Percentiles rank a stretch among this genome's conserved stretches.
Evolutionary conservation across 1,284 basidiomycete genomes (phyloP).

Genomic region (Erythrobasidium hasegawianum): DNA sequence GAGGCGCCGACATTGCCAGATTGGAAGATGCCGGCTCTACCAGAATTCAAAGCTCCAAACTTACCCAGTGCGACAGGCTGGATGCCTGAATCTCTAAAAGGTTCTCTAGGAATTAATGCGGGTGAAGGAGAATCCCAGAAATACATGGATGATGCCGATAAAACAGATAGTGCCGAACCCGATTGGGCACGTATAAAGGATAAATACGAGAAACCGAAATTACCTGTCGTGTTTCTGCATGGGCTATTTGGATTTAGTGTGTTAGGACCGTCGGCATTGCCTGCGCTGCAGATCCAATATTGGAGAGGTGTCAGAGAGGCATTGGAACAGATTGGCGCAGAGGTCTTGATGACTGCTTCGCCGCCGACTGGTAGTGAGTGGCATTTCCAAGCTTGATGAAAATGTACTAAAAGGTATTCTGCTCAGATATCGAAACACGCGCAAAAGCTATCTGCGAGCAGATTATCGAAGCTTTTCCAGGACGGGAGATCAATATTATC

Average conservation of each 20-base stretch:
- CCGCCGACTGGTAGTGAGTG: conserved; percentile 58
- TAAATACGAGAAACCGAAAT: conserved; percentile 70
- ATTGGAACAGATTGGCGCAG: conserved; percentile 77
- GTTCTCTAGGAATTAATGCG: conserved; percentile 8
- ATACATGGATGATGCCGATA: conserved; percentile 58
- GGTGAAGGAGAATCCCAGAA: conserved; percentile 19
- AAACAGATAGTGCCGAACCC: conserved; percentile 56
- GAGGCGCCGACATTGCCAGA: conserved; percentile 2
- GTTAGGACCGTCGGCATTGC: conserved; percentile 56
- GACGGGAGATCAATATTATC: conserved; percentile 78
- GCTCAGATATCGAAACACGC: conserved; percentile 77
- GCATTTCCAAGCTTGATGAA: no score
- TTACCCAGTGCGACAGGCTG: conserved; percentile 4
- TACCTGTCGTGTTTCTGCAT: conserved; percentile 89
- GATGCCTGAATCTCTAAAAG: conserved; percentile 17
- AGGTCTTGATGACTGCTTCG: conserved; percentile 85
- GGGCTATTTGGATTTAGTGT: conserved; percentile 61
- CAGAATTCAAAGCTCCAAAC: conserved; percentile 12
- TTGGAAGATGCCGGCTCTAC: no score
- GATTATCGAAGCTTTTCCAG: conserved; percentile 73
- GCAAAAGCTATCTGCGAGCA: conserved; percentile 78
- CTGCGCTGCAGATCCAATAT: conserved; percentile 78
- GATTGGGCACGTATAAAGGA: conserved; percentile 59
- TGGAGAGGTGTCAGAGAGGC: conserved; percentile 94
- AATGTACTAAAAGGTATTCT: no score